Evolutionary conservation across 148 eudicot species (phyloP).

Genomic region (Nepenthes mirabilis): DNA sequence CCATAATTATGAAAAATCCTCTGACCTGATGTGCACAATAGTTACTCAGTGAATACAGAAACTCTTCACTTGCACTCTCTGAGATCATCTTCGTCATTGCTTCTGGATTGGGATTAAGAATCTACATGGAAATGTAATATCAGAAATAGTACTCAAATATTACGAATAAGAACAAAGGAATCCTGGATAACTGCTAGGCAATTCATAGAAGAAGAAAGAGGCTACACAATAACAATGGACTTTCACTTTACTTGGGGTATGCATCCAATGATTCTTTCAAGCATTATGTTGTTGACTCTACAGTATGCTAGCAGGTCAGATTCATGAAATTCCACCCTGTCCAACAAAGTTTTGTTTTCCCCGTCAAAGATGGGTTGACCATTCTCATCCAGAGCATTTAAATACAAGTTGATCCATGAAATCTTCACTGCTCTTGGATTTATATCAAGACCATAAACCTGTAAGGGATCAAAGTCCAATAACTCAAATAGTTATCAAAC

Average conservation of each 20-base stretch:
- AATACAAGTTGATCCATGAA: conserved; percentile 90
- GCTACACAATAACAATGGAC: not conserved
- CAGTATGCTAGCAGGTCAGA: conserved; percentile 87
- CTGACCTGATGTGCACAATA: conserved; percentile 97
- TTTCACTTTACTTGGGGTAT: conserved; percentile 70
- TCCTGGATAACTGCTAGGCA: not conserved
- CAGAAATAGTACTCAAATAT: not conserved
- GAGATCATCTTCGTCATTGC: conserved; percentile 97
- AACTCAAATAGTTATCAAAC: not conserved
- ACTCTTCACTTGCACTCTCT: conserved; percentile 96
- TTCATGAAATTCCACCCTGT: conserved; percentile 87
- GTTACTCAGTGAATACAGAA: conserved; percentile 80
- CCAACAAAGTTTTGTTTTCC: conserved; percentile 83
- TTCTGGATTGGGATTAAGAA: conserved; percentile 97
- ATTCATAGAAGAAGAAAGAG: not conserved
- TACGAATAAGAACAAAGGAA: not conserved
- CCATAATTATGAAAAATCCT: not conserved
- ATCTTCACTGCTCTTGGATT: conserved; percentile 94
- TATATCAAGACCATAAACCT: conserved; percentile 97
- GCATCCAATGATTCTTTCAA: conserved; percentile 97
- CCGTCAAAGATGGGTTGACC: conserved; percentile 79
- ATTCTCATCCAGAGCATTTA: conserved; percentile 87
- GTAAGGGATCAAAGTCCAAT: conserved; percentile 8
- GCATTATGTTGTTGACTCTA: conserved; percentile 70
- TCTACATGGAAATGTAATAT: conserved; percentile 32